Percentiles rank a stretch among this genome's conserved stretches.
Conservation (phyloP, 2,329 filamentous ascomycete genomes). For the Teratosphaeria gauchensis region DNA sequence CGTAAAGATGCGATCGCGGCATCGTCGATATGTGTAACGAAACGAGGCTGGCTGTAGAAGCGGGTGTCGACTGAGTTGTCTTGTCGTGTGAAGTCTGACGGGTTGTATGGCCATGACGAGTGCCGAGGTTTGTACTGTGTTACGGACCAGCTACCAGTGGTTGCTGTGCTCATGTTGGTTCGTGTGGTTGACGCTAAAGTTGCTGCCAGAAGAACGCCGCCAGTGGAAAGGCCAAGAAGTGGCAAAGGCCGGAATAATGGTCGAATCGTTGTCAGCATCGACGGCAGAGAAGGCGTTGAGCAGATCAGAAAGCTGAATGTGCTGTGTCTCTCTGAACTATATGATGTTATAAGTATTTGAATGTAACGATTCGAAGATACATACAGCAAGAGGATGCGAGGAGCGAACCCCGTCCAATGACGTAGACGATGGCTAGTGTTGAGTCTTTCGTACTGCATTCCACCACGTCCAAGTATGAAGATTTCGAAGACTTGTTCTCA, state of each 20-base stretch:
- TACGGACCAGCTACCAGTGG: slow-evolving; percentile 9
- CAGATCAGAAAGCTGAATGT: background rate
- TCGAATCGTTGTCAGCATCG: slow-evolving; percentile 3
- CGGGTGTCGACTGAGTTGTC: slow-evolving; percentile 27
- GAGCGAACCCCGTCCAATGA: background rate
- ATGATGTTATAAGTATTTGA: background rate
- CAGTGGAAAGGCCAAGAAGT: slow-evolving; percentile 11
- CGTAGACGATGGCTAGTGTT: background rate
- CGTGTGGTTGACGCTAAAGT: slow-evolving; percentile 4
- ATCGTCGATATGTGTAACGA: slow-evolving; percentile 47
- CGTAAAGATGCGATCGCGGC: slow-evolving; percentile 36
- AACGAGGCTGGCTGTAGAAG: slow-evolving; percentile 37
- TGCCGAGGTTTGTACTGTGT: slow-evolving; percentile 22
- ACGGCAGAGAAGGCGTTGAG: background rate
- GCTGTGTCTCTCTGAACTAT: background rate
- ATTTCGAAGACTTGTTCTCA: too few species aligned
- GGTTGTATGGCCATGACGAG: slow-evolving; percentile 25
- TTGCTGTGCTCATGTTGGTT: slow-evolving; percentile 4
- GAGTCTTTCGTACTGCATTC: background rate
- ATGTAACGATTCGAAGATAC: background rate
- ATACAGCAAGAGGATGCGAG: background rate
- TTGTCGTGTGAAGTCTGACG: slow-evolving; percentile 30
- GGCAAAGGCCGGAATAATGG: slow-evolving; percentile 12
- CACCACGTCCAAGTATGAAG: background rate
- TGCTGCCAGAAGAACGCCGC: slow-evolving; percentile 8